Evolutionary conservation across 768 basidiomycete genomes (phyloP).

Genomic region (Sutorius australiensis): DNA sequence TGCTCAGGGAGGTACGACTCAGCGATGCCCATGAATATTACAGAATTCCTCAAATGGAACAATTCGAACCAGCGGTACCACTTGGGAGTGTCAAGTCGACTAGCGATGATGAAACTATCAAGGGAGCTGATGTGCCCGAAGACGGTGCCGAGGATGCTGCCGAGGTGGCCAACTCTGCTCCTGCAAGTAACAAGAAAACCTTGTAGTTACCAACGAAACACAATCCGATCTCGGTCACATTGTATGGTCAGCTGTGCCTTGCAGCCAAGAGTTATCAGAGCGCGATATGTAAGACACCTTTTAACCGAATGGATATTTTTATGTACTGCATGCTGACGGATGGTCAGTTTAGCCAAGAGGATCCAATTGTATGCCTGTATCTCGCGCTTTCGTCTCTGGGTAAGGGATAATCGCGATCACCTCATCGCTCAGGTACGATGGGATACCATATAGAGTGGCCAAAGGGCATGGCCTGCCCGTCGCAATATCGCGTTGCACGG

Average conservation of each 20-base stretch:
- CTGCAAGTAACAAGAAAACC: constrained; percentile 24
- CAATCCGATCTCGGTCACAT: constrained; percentile 63
- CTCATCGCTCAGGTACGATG: constrained; percentile 43
- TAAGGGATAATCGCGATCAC: constrained; percentile 90
- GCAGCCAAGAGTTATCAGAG: constrained; percentile 85
- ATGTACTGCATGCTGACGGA: neutral
- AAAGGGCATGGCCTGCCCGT: constrained; percentile 80
- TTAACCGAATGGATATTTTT: too few species aligned
- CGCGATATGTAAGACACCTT: constrained; percentile 70
- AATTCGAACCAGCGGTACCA: constrained; percentile 53
- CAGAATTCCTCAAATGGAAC: constrained; percentile 62
- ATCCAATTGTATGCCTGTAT: constrained; percentile 80
- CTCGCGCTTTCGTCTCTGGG: constrained; percentile 84
- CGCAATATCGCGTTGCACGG: constrained; percentile 67
- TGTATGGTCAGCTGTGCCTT: constrained; percentile 81
- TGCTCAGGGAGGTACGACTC: constrained; percentile 74
- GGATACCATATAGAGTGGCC: neutral
- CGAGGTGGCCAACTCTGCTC: constrained; percentile 12
- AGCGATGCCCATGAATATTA: constrained; percentile 63
- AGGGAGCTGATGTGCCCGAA: constrained; percentile 22
- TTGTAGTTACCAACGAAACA: constrained; percentile 31
- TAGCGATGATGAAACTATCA: constrained; percentile 16
- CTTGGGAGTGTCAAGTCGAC: constrained; percentile 26
- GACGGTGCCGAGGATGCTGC: constrained; percentile 33
- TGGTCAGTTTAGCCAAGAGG: constrained; percentile 46